Percentiles rank a stretch among this genome's conserved stretches.
These are phyloP conservation scores for Aspergillus diversus DNA, from an alignment of 495 filamentous ascomycete genomes.

Conservation along the genomic window DNA sequence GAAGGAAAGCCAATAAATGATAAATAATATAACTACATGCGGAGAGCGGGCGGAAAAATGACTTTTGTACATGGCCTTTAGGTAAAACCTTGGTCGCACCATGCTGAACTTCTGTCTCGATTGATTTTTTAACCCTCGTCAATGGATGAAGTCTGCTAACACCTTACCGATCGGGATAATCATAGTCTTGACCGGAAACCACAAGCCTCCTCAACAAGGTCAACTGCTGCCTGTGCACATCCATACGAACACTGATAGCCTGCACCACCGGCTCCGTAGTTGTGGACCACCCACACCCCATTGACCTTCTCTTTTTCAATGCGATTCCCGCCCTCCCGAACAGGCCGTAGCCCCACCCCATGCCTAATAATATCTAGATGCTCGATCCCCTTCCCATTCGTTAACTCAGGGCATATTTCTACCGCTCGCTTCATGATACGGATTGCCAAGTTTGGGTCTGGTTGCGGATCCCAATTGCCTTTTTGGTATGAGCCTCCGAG, in stretches of 20 bases:
- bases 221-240: slow-evolving; percentile 66
- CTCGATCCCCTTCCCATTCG: slow-evolving; percentile 68
- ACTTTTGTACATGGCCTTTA: no score
- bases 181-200: no score
- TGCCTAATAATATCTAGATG: slow-evolving; percentile 76
- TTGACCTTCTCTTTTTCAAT: slow-evolving; percentile 74
- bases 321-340: slow-evolving; percentile 68
- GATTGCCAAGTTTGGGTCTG: slow-evolving; percentile 72
- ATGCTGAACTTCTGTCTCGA: no score
- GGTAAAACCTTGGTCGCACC: no score
- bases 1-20: no score
- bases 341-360: slow-evolving; percentile 77
- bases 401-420: slow-evolving; percentile 64
- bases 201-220: slow-evolving; percentile 52
- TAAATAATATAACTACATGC: no score
- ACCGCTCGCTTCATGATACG: slow-evolving; percentile 82
- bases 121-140: no score
- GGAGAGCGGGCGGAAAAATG: no score
- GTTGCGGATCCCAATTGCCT: slow-evolving; percentile 73
- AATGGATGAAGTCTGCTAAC: no score
- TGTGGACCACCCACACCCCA: slow-evolving; percentile 72
- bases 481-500: slow-evolving; percentile 82
- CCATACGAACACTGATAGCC: slow-evolving; percentile 78
- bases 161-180: no score
- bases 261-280: slow-evolving; percentile 80